Evolutionary conservation across 306 rosid genomes (phyloP).

Genomic region (Glycine latifolia): DNA sequence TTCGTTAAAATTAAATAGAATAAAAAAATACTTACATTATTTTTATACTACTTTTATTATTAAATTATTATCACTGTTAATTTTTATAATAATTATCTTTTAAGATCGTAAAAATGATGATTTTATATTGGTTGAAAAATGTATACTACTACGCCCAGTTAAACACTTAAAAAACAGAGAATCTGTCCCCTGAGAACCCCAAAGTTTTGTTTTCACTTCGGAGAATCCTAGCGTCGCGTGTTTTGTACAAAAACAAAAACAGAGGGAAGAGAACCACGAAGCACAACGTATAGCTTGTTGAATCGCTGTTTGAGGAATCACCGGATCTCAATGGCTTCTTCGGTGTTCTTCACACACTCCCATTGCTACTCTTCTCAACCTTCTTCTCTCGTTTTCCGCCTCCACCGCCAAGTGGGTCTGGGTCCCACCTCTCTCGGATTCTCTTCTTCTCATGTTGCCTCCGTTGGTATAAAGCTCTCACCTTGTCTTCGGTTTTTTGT

Average conservation of each 20-base stretch:
- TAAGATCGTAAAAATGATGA: not conserved
- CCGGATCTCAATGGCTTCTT: conserved; percentile 58
- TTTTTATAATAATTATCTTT: not conserved
- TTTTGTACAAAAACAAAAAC: not conserved
- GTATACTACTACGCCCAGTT: not conserved
- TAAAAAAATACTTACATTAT: too few relatives aligned
- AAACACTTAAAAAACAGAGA: not conserved
- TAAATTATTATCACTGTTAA: too few relatives aligned
- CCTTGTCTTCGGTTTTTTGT: not conserved
- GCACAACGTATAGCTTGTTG: conserved; percentile 35
- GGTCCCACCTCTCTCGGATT: conserved; percentile 50
- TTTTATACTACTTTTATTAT: too few relatives aligned
- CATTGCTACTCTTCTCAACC: conserved; percentile 52
- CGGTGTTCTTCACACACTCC: conserved; percentile 48
- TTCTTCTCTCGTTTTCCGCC: conserved; percentile 53
- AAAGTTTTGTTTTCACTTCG: not conserved
- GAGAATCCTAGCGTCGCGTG: not conserved
- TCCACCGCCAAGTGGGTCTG: conserved; percentile 40
- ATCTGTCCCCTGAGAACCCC: not conserved
- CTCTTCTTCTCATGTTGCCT: conserved; percentile 40
- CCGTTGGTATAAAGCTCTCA: conserved; percentile 51
- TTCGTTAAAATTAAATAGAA: too few relatives aligned
- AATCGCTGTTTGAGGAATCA: conserved; percentile 22
- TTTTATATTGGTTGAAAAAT: conserved; percentile 10
- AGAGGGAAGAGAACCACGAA: not conserved